Base-by-base conservation (phyloP, 2,329 filamentous ascomycete species). In the Fusarium mangiferae region DNA sequence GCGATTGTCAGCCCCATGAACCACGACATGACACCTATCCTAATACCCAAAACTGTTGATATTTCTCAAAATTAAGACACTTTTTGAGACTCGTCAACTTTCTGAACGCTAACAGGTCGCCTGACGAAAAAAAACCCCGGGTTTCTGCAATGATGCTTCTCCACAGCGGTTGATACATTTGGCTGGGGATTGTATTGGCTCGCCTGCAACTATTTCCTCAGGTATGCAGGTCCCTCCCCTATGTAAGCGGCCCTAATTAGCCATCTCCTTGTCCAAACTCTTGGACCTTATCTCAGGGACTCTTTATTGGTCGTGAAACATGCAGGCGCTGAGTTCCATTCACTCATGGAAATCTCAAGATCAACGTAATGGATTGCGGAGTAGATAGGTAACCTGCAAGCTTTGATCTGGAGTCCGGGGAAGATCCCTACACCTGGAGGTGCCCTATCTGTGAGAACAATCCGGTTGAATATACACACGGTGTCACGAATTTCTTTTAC, bases 91-190 rank as follows among this genome's bases (percentile, higher is more conserved):
- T 54, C 10, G 48, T 49, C 66, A 55, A 55, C 42, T 48, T 35
- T 70, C 59, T 69, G 46, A 59, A 54, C 64, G 61, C 62, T 56
- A 76, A 72, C 55, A 62, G 59, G 66, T 71, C 69, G 70, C 57
- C 72, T 75, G 65, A 68, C 49, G 58, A 65, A 46, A 57, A 57
- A 61, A 55, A 57, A 68, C 71, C 76, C 77, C 74, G 38, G 75
- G 75, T 73, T 78, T 70, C 72, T 30, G 35, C 59, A 66, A 44
- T 55, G 52, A 59, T 66, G 51, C 65, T 55, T 72, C 73, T 66
- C 77, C 77, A 78, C 75, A 76, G 64, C 70, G 74, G 77, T 72
- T 76, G 74, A 71, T 66, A 68, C 70, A 70, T 67, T 59, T 77
- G 62, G 56, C 66, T 72, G 66, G 69, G 70, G 57, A 42, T 44